Percentiles rank a stretch among this genome's conserved stretches.
Evolutionary conservation across 2,329 filamentous ascomycete species (phyloP).

Genomic region (Cercospora sp.): DNA sequence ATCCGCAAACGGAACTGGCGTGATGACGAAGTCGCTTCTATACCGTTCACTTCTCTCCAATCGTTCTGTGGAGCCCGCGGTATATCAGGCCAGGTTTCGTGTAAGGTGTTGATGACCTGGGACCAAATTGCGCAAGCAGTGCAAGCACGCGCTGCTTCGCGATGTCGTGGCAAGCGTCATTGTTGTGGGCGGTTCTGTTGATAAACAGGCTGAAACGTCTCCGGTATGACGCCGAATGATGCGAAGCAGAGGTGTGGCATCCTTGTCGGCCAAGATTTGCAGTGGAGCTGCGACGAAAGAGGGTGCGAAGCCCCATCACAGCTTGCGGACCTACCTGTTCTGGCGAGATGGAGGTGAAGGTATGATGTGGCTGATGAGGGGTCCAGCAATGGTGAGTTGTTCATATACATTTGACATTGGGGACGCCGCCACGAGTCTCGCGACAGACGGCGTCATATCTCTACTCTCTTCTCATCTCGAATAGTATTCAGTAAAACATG

Average conservation of each 20-base stretch:
- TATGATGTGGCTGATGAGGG: conserved; percentile 4
- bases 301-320: not conserved
- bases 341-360: not conserved
- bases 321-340: not conserved
- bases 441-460: conserved; percentile 1
- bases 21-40: not conserved
- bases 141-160: not conserved
- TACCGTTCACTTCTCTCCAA: not conserved
- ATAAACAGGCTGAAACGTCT: conserved; percentile 6
- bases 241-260: not conserved
- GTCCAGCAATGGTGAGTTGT: not conserved
- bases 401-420: conserved; percentile 5
- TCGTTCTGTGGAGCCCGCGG: conserved; percentile 1
- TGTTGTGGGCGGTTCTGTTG: conserved; percentile 7
- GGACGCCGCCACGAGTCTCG: not conserved
- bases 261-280: not conserved
- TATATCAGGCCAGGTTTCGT: conserved; percentile 4
- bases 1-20: not conserved
- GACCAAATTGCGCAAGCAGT: conserved; percentile 3
- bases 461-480: not conserved
- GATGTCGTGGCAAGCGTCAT: conserved; percentile 7
- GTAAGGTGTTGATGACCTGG: not conserved
- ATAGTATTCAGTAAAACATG: not conserved
- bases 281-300: not conserved
- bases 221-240: not conserved